phyloP scores from a whole-genome alignment of 176 grass and related monocot species.

The Tillandsia fasciculata region DNA sequence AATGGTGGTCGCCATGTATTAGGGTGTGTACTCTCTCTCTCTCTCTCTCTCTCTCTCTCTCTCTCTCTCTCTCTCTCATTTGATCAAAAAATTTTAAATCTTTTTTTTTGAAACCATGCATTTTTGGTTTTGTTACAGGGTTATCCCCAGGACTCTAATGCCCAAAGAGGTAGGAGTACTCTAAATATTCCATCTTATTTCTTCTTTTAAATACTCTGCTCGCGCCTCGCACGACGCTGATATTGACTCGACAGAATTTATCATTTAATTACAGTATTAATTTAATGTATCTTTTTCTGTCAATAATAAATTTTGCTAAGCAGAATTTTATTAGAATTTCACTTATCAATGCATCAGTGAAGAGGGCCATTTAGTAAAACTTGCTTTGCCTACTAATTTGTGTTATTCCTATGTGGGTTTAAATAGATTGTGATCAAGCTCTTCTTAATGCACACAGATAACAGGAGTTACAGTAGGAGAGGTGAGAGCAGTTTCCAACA shows the following conservation, averaged over 20 bases:
- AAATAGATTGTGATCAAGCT: neutral
- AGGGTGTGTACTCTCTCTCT: conserved; percentile 7
- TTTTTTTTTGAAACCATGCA: neutral
- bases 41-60: neutral
- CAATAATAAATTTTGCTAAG: no score
- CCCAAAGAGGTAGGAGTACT: conserved; percentile 35
- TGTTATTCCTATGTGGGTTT: neutral
- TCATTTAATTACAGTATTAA: neutral
- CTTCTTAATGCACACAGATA: conserved; percentile 10
- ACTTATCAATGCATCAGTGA: neutral
- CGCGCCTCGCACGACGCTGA: no score
- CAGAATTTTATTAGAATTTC: neutral
- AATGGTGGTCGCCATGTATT: conserved; percentile 46
- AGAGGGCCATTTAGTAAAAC: neutral
- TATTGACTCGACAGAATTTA: no score
- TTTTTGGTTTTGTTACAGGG: conserved; percentile 9
- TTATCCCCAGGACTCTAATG: conserved; percentile 43
- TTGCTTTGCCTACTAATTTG: neutral
- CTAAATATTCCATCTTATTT: neutral
- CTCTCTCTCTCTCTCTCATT: neutral
- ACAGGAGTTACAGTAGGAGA: conserved; percentile 58
- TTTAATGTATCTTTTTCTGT: neutral
- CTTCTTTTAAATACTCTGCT: neutral
- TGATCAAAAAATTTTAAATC: neutral
- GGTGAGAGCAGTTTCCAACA: conserved; percentile 34